These are phyloP conservation scores for Nitzschia palea DNA, from an alignment of 108 stramenopile species.

Conservation along the genomic window DNA sequence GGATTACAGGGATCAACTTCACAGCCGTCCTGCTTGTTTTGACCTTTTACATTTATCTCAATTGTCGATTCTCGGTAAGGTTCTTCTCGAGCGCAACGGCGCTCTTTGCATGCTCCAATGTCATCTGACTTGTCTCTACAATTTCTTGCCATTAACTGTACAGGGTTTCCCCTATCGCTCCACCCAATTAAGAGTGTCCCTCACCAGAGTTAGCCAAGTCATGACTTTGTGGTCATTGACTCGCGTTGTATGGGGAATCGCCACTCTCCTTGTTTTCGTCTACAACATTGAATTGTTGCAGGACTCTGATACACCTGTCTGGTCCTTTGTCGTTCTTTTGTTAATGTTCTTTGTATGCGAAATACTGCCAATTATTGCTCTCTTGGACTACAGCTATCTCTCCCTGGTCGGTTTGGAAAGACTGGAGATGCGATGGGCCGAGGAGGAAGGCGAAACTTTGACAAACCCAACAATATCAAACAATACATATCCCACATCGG, in stretches of 20 bases:
- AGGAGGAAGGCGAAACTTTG: conserved; percentile 1
- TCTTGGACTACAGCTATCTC: conserved; percentile 63
- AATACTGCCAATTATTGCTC: conserved; percentile 61
- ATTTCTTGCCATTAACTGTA: not conserved
- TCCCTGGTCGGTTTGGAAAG: conserved; percentile 10
- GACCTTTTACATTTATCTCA: conserved; percentile 71
- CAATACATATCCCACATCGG: too few relatives aligned
- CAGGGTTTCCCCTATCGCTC: conserved; percentile 57
- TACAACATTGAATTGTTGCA: conserved; percentile 58
- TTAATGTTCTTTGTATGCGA: conserved; percentile 65
- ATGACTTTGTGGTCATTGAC: conserved; percentile 57
- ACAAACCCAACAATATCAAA: too few relatives aligned
- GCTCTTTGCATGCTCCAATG: too few relatives aligned
- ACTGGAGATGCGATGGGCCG: conserved; percentile 18
- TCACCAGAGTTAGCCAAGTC: conserved; percentile 45
- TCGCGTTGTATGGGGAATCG: conserved; percentile 63
- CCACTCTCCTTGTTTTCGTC: conserved; percentile 51
- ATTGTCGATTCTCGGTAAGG: conserved; percentile 66
- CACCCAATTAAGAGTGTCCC: conserved; percentile 30
- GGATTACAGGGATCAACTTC: conserved; percentile 76
- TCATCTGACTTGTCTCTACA: too few relatives aligned
- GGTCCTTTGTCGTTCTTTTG: conserved; percentile 57
- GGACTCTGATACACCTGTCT: conserved; percentile 45
- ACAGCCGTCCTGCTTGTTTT: conserved; percentile 67
- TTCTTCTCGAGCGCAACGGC: too few relatives aligned